Conservation (phyloP, 2,329 filamentous ascomycete species). For the Aureobasidium sp. region DNA sequence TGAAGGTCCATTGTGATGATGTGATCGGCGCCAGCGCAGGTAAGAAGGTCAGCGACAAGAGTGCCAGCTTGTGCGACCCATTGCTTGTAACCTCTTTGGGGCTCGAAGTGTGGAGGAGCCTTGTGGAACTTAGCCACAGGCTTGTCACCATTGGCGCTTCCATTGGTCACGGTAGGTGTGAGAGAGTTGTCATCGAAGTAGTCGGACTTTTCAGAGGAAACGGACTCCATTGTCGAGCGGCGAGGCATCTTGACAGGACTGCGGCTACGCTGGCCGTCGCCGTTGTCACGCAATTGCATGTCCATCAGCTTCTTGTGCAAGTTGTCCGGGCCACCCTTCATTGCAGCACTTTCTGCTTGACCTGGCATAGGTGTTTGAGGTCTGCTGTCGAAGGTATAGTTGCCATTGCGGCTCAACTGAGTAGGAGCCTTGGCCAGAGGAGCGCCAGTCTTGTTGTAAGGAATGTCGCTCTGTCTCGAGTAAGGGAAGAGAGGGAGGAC, state of each 20-base stretch:
- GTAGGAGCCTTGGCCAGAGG: constrained; percentile 64
- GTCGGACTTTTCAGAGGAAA: constrained; percentile 22
- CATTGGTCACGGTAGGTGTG: constrained; percentile 13
- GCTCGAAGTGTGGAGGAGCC: constrained; percentile 53
- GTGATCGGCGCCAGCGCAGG: constrained; percentile 91
- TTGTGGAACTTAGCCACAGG: constrained; percentile 39
- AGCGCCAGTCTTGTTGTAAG: constrained; percentile 91
- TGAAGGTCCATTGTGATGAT: constrained; percentile 97
- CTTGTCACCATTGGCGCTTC: constrained; percentile 54
- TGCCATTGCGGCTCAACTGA: constrained; percentile 43
- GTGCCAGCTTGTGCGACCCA: constrained; percentile 98
- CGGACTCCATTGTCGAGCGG: constrained; percentile 22
- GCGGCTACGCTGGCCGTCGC: constrained; percentile 8
- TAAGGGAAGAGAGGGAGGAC: constrained; percentile 95
- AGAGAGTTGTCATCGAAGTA: constrained; percentile 16
- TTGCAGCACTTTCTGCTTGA: constrained; percentile 54
- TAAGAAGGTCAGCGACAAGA: constrained; percentile 85
- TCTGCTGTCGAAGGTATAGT: constrained; percentile 81
- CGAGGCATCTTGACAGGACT: constrained; percentile 9
- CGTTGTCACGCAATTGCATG: constrained; percentile 48
- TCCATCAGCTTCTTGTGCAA: constrained; percentile 67
- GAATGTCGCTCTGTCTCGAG: constrained; percentile 89
- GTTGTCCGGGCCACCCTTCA: constrained; percentile 58
- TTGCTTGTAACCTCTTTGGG: constrained; percentile 91
- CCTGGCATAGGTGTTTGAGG: constrained; percentile 75